These are phyloP conservation scores for Heterobasidion annosum DNA, from an alignment of 1,284 basidiomycete genomes.

Conservation along the genomic window DNA sequence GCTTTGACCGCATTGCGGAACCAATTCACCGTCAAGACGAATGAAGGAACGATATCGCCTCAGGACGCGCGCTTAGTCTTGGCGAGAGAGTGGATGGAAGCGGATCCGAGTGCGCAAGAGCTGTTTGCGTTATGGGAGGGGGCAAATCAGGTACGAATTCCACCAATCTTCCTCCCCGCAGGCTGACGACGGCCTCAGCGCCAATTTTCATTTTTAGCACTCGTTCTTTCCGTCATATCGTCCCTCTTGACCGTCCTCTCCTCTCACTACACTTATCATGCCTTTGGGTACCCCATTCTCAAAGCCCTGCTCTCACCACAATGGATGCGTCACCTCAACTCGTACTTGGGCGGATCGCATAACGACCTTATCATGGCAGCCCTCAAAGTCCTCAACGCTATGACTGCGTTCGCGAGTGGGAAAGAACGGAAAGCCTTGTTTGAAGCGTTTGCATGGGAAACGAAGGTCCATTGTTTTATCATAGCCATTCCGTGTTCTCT, in stretches of 20 bases:
- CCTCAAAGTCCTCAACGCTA: constrained; percentile 50
- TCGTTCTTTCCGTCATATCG: constrained; percentile 45
- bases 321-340: constrained; percentile 46
- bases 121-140: constrained; percentile 56
- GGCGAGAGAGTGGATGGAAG: constrained; percentile 51
- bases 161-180: neutral
- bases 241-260: constrained; percentile 51
- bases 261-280: constrained; percentile 55
- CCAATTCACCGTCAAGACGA: constrained; percentile 39
- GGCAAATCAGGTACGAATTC: constrained; percentile 32
- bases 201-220: constrained; percentile 32
- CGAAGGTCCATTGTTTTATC: constrained; percentile 38
- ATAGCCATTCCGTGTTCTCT: neutral
- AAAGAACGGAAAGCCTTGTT: constrained; percentile 49
- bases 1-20: constrained; percentile 33
- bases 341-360: constrained; percentile 46
- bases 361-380: constrained; percentile 57
- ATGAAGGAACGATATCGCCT: constrained; percentile 32
- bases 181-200: constrained; percentile 22
- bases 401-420: constrained; percentile 57
- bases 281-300: constrained; percentile 48
- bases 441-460: constrained; percentile 68
- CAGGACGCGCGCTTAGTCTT: constrained; percentile 53
- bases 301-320: constrained; percentile 44
- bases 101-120: constrained; percentile 44